phyloP scores from a whole-genome alignment of 2,329 filamentous ascomycete species.

The Periglandula ipomoeae region DNA sequence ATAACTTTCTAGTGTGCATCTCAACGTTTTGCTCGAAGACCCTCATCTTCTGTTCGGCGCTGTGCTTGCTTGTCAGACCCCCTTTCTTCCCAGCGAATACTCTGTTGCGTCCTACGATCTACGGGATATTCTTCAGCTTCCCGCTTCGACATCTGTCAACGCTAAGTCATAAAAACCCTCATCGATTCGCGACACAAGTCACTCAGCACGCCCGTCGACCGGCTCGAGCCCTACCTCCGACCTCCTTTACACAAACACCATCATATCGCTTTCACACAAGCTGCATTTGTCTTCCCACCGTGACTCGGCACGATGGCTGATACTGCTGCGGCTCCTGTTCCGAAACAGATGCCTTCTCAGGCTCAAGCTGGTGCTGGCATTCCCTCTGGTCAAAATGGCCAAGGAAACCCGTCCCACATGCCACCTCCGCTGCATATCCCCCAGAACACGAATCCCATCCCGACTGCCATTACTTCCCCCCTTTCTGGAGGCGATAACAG shows the following conservation, averaged over 20 bases:
- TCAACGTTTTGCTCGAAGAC: conserved; percentile 6
- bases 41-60: conserved; percentile 1
- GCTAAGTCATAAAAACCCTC: not conserved
- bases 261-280: conserved; percentile 3
- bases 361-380: conserved; percentile 52
- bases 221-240: not conserved
- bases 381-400: conserved; percentile 51
- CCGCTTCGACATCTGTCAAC: not conserved
- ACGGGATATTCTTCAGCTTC: conserved; percentile 1
- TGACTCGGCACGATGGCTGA: conserved; percentile 59
- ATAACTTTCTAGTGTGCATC: conserved; percentile 1
- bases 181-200: not conserved
- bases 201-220: not conserved
- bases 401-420: conserved; percentile 67
- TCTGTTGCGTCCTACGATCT: not conserved
- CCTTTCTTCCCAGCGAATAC: conserved; percentile 3
- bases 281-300: not conserved
- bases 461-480: conserved; percentile 83
- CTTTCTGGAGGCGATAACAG: conserved; percentile 59
- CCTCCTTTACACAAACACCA: not conserved
- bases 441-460: conserved; percentile 92
- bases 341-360: conserved; percentile 61
- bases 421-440: conserved; percentile 88
- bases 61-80: conserved; percentile 1
- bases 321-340: conserved; percentile 51